A percentile compares a stretch with the other conserved stretches of the same genome.
phyloP scores from a whole-genome alignment of 306 rosid species.

The Dryas drummondii region DNA sequence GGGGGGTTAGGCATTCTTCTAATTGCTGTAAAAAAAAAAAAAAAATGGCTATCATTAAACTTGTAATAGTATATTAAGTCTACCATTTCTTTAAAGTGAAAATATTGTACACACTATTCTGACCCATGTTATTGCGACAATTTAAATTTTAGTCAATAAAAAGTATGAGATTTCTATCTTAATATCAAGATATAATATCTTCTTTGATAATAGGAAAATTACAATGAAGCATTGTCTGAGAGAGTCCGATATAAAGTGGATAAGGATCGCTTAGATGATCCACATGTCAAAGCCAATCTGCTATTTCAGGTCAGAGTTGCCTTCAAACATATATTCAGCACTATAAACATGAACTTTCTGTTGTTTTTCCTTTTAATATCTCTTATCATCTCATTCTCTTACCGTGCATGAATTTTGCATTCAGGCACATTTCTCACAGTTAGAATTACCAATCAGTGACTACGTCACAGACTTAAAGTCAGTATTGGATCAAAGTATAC shows the following conservation, averaged over 20 bases:
- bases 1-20: background rate
- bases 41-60: background rate
- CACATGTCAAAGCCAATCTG: slow-evolving; percentile 87
- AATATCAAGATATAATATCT: background rate
- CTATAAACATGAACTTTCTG: slow-evolving; percentile 2
- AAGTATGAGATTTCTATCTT: background rate
- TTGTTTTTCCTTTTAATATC: slow-evolving; percentile 14
- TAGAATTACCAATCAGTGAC: slow-evolving; percentile 92
- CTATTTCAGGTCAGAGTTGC: slow-evolving; percentile 74
- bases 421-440: slow-evolving; percentile 92
- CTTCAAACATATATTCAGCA: slow-evolving; percentile 26
- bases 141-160: background rate
- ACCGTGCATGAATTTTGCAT: slow-evolving; percentile 14
- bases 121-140: background rate
- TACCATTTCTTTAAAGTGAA: background rate
- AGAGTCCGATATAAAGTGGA: slow-evolving; percentile 81
- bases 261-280: slow-evolving; percentile 77
- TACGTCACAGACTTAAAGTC: slow-evolving; percentile 91
- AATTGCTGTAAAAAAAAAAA: background rate
- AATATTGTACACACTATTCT: background rate
- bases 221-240: slow-evolving; percentile 71
- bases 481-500: slow-evolving; percentile 93
- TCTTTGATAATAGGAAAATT: slow-evolving; percentile 59
- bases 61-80: background rate
- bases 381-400: slow-evolving; percentile 24